Evolutionary conservation across 805 yeast genomes (phyloP).

Genomic region (Yarrowia sp.): DNA sequence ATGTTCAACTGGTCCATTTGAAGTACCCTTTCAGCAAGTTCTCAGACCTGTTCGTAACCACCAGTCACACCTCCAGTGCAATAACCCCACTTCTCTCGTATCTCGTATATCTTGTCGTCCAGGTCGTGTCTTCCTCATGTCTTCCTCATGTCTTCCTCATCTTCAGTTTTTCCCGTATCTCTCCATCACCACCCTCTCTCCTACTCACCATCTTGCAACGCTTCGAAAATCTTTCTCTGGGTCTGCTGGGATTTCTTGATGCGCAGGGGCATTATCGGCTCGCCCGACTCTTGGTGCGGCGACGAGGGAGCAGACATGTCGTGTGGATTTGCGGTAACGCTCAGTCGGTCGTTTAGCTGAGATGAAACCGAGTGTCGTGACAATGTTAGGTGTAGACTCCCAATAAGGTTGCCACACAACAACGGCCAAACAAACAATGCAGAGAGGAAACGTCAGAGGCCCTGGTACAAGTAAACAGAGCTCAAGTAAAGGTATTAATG

Average conservation of each 20-base stretch:
- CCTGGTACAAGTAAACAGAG: too few relatives aligned
- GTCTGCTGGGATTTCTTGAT: conserved; percentile 31
- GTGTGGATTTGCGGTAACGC: background rate
- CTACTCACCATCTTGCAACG: conserved; percentile 31
- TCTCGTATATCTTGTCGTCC: too few relatives aligned
- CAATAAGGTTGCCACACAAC: background rate
- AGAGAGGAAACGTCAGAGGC: background rate
- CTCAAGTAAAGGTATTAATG: too few relatives aligned
- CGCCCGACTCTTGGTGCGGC: conserved; percentile 23
- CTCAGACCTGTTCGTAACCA: too few relatives aligned
- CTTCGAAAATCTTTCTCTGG: conserved; percentile 30
- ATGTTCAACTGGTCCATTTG: too few relatives aligned
- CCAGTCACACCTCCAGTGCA: too few relatives aligned
- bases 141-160: too few relatives aligned
- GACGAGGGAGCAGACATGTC: conserved; percentile 36
- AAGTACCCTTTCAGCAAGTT: too few relatives aligned
- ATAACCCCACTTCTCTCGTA: too few relatives aligned
- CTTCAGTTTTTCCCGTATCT: too few relatives aligned
- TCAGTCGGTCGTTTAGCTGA: background rate
- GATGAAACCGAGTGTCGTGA: background rate
- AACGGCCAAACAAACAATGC: conserved; percentile 14
- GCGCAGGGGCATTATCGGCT: conserved; percentile 28
- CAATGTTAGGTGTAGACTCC: conserved; percentile 6
- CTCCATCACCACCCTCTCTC: too few relatives aligned
- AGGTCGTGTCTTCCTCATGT: too few relatives aligned